Evolutionary conservation across 495 filamentous ascomycete genomes (phyloP), one percentile per base, ranked within the genome.

Genomic region (Aspergillus saccharolyticus): DNA sequence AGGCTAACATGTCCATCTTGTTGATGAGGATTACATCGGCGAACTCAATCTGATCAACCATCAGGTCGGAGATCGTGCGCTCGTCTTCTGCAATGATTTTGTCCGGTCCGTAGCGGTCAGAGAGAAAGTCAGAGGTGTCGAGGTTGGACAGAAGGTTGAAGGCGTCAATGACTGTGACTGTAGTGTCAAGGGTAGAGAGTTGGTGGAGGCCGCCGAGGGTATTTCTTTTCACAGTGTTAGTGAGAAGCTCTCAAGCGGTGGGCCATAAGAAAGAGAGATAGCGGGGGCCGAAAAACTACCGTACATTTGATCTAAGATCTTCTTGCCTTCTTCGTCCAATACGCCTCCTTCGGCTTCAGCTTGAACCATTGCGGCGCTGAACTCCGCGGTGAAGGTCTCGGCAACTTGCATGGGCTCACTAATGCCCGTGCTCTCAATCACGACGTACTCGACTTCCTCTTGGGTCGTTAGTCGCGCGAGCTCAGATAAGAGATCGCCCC

Each of bases 371-470:
- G 71, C 73, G 6, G 59, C 43, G 22, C 64, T 76, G 63, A 79
- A 80, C 68, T 82, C 78, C 22, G 74, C 65, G 10, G 78, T 80
- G 60, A 85, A 85, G 0, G 80, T 84, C 66, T 84, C 81, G 7
- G 82, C 81, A 7, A 85, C 82, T 64, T 85, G 82, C 79, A 82
- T 79, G 1, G 82, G 82, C 61, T 85, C 82, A 60, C 81, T 84
- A 22, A 85, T 82, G 1, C 82, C 82, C 0, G 78, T 82, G 60
- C 80, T 83, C 59, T 85, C 82, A 54, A 85, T 82, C 18, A 85
- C 63, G 7, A 85, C 76, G 64, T 85, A 84, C 44, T 85, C 71
- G 24, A 84, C 74, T 16, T 70, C 72, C 7, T 75, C 71, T 17
- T 75, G 68, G 20, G 76, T 73, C 0, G 81, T 75, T 1, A 85